Conservation (phyloP, 768 basidiomycete genomes). For the Boletus speciosus region DNA sequence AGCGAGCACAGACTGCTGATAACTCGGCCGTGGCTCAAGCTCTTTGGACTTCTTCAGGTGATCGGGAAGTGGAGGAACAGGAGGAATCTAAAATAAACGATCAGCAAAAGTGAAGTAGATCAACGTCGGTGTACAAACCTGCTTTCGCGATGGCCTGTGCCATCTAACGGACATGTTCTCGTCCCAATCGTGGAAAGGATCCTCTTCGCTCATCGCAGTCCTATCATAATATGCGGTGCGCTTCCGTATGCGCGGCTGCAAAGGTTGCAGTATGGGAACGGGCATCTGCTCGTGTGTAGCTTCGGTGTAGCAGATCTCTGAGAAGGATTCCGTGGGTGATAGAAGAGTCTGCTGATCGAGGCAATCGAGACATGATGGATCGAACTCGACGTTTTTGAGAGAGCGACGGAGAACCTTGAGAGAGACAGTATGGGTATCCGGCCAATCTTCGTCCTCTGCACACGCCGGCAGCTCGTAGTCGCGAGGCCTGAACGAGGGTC, state of each 20-base stretch:
- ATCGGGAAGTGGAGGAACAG: conserved; percentile 28
- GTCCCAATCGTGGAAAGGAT: conserved; percentile 35
- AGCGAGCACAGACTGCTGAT: conserved; percentile 31
- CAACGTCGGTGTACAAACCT: conserved; percentile 14
- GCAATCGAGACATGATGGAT: conserved; percentile 38
- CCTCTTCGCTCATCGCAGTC: conserved; percentile 34
- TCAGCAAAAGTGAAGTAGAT: not conserved
- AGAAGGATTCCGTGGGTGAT: conserved; percentile 39
- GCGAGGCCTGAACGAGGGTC: conserved; percentile 34
- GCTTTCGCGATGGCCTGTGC: conserved; percentile 7
- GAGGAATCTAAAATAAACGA: conserved; percentile 17
- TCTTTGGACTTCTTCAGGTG: conserved; percentile 17
- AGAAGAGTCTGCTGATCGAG: conserved; percentile 43
- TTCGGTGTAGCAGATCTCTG: conserved; percentile 40
- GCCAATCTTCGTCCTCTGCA: conserved; percentile 26
- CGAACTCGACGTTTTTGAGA: conserved; percentile 37
- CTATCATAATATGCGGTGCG: conserved; percentile 27
- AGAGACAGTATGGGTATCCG: conserved; percentile 26
- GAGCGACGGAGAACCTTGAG: conserved; percentile 34
- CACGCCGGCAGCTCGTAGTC: conserved; percentile 30
- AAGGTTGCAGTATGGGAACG: conserved; percentile 29
- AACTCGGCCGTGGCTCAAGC: conserved; percentile 21
- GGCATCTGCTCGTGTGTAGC: conserved; percentile 35
- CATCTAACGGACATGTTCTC: conserved; percentile 32
- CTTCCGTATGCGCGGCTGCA: conserved; percentile 33